A percentile compares a stretch with the other conserved stretches of the same genome.
Evolutionary conservation across 345 rosid genomes (phyloP).

Genomic region (Raphanus sativus): DNA sequence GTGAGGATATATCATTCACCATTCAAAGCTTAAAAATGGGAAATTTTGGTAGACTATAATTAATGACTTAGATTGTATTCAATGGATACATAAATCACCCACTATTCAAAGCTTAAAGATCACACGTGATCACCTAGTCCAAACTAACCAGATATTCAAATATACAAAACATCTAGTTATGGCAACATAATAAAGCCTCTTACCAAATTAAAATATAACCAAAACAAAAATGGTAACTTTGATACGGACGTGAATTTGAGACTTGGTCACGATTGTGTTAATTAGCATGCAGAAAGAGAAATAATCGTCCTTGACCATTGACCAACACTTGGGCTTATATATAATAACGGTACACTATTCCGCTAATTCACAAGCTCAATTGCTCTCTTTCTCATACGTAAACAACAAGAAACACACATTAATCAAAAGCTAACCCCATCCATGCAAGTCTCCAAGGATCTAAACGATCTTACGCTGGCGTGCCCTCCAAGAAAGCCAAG

Average conservation of each 20-base stretch:
- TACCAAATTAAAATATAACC: background rate
- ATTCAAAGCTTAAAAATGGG: background rate
- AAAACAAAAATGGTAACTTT: slow-evolving; percentile 15
- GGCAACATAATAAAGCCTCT: slow-evolving; percentile 23
- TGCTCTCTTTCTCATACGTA: slow-evolving; percentile 33
- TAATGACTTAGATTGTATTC: background rate
- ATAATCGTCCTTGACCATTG: slow-evolving; percentile 40
- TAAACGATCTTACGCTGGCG: background rate
- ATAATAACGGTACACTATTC: slow-evolving; percentile 33
- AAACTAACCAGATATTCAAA: background rate
- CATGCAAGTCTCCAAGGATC: slow-evolving; percentile 27
- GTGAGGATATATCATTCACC: background rate
- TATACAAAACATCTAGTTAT: background rate
- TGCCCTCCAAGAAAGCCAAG: slow-evolving; percentile 20
- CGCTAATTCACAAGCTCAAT: slow-evolving; percentile 13
- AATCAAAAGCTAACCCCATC: background rate
- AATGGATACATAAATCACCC: background rate
- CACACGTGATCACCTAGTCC: background rate
- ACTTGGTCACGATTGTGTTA: slow-evolving; percentile 35
- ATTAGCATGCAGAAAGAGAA: slow-evolving; percentile 35
- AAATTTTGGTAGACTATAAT: background rate
- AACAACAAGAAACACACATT: slow-evolving; percentile 30
- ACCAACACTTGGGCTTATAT: slow-evolving; percentile 28
- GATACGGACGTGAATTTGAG: slow-evolving; percentile 38
- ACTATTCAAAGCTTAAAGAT: background rate